A percentile compares a stretch with the other conserved stretches of the same genome.
These are phyloP conservation scores for Vishniacozyma victoriae DNA, from an alignment of 768 basidiomycete species.

Conservation along the genomic window DNA sequence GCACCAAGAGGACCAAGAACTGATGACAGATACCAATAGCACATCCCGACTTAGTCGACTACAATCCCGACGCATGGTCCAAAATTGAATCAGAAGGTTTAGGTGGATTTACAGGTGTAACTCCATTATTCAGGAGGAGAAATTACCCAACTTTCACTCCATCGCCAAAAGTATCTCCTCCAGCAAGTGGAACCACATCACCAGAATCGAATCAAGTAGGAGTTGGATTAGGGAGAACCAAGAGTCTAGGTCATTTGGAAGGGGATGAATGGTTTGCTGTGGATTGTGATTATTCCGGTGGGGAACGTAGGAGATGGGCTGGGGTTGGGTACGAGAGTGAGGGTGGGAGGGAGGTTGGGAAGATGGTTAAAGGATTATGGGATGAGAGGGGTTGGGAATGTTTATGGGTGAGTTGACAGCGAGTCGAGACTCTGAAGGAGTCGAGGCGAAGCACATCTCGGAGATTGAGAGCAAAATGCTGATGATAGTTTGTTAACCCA, in stretches of 20 bases:
- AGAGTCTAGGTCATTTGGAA: neutral
- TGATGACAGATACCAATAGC: constrained; percentile 41
- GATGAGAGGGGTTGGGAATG: constrained; percentile 43
- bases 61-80: constrained; percentile 32
- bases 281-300: constrained; percentile 19
- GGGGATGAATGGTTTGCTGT: constrained; percentile 22
- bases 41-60: constrained; percentile 37
- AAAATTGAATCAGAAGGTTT: constrained; percentile 37
- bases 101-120: constrained; percentile 41
- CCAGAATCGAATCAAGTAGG: neutral
- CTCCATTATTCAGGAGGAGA: constrained; percentile 6
- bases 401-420: constrained; percentile 29
- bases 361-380: constrained; percentile 42
- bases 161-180: neutral
- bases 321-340: constrained; percentile 25
- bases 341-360: constrained; percentile 39
- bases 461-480: neutral
- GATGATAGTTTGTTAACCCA: constrained; percentile 36
- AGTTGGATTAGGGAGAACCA: neutral
- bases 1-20: too few species aligned
- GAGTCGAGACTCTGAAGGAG: neutral
- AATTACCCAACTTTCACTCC: too few species aligned
- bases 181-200: neutral
- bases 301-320: constrained; percentile 24
- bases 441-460: too few species aligned